Evolutionary conservation across 2,329 filamentous ascomycete genomes (phyloP).

Genomic region (Beauveria brongniartii): DNA sequence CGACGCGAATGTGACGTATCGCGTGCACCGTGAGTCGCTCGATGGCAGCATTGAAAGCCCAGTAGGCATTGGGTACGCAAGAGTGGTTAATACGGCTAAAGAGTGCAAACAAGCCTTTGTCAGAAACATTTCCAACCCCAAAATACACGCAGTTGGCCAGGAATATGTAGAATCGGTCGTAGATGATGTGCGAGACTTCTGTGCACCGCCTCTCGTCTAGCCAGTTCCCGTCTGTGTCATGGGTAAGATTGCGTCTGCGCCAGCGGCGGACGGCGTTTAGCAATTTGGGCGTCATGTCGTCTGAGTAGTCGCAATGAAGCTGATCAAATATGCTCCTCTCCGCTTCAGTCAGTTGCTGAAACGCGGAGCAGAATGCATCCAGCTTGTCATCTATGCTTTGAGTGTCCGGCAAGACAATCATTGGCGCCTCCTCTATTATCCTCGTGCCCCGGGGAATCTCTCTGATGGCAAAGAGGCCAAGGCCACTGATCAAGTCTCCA

Average conservation of each 20-base stretch:
- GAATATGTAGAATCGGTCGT: too few relatives aligned
- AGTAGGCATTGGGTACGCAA: neutral
- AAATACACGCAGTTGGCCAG: too few relatives aligned
- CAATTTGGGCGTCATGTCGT: neutral
- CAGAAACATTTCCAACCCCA: too few relatives aligned
- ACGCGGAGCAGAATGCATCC: neutral
- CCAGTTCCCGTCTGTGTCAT: neutral
- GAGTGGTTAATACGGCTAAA: too few relatives aligned
- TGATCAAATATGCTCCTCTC: neutral
- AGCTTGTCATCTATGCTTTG: too few relatives aligned
- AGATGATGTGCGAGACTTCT: too few relatives aligned
- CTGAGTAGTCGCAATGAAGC: neutral
- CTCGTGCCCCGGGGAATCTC: neutral
- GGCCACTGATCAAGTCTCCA: neutral
- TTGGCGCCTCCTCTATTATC: neutral
- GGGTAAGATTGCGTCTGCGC: fast-evolving
- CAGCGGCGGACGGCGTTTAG: neutral
- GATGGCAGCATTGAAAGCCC: neutral
- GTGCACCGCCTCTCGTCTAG: too few relatives aligned
- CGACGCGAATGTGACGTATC: neutral
- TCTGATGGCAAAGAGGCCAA: neutral
- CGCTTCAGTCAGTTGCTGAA: neutral
- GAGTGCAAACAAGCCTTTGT: too few relatives aligned
- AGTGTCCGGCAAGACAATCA: neutral
- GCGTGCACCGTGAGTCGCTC: neutral